A percentile compares a stretch with the other conserved stretches of the same genome.
Evolutionary conservation across 2,329 filamentous ascomycete genomes (phyloP).

Genomic region (Mollisiaceae sp.): DNA sequence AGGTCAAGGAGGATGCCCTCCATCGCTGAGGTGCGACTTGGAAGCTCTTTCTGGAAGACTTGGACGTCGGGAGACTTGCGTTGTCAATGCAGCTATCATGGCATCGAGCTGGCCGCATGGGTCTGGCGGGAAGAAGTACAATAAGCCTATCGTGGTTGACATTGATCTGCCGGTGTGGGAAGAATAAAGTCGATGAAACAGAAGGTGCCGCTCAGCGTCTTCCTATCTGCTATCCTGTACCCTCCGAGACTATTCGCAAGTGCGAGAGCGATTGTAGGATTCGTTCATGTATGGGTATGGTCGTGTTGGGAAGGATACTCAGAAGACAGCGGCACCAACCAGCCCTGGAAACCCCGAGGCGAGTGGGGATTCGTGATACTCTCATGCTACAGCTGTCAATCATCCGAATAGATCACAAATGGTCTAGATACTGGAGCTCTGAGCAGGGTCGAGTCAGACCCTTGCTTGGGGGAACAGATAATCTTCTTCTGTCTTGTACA

Average conservation of each 20-base stretch:
- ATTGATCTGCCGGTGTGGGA: slow-evolving; percentile 69
- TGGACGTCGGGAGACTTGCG: slow-evolving; percentile 65
- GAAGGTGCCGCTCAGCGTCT: background rate
- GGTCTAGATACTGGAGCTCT: too few species aligned
- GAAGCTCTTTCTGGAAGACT: slow-evolving; percentile 47
- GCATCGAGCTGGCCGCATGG: slow-evolving; percentile 67
- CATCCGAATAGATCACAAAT: too few species aligned
- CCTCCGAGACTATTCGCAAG: background rate
- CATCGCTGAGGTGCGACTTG: slow-evolving; percentile 49
- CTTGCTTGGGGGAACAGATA: too few species aligned
- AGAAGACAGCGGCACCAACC: too few species aligned
- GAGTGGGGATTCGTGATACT: too few species aligned
- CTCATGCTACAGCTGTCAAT: too few species aligned
- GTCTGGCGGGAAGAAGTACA: slow-evolving; percentile 65
- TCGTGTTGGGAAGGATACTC: too few species aligned
- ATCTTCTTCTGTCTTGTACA: too few species aligned
- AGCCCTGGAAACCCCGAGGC: too few species aligned
- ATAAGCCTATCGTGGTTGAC: slow-evolving; percentile 86
- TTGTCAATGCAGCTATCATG: slow-evolving; percentile 81
- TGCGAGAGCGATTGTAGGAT: background rate
- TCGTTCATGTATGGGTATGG: too few species aligned
- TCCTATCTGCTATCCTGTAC: background rate
- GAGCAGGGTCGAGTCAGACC: too few species aligned
- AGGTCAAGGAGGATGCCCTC: slow-evolving; percentile 50
- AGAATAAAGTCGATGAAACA: slow-evolving; percentile 2